phyloP scores from a whole-genome alignment of 768 basidiomycete genomes.

The Fomitopsis serialis region DNA sequence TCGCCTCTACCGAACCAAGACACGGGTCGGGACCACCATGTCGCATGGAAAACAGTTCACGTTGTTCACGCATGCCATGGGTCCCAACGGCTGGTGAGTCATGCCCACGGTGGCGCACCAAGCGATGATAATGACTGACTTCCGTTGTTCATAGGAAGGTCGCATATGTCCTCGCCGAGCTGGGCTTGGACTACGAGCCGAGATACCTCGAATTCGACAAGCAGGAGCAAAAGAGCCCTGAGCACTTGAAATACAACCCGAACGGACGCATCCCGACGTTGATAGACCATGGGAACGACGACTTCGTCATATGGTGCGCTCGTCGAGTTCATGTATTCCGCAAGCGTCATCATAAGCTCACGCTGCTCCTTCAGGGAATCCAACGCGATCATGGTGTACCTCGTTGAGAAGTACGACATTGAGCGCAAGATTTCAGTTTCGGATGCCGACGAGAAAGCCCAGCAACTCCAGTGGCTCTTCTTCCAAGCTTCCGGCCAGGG shows the following conservation, averaged over 20 bases:
- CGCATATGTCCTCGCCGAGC: slow-evolving; percentile 20
- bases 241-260: slow-evolving; percentile 23
- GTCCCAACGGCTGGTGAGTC: slow-evolving; percentile 21
- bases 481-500: slow-evolving; percentile 30
- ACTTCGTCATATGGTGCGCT: slow-evolving; percentile 24
- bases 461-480: slow-evolving; percentile 37
- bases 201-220: slow-evolving; percentile 22
- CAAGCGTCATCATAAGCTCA: background rate
- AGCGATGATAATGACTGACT: background rate
- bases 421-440: slow-evolving; percentile 27
- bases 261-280: slow-evolving; percentile 34
- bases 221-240: slow-evolving; percentile 21
- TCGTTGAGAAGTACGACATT: slow-evolving; percentile 39
- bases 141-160: slow-evolving; percentile 17
- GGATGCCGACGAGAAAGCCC: slow-evolving; percentile 9
- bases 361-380: slow-evolving; percentile 21
- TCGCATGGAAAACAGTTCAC: slow-evolving; percentile 27
- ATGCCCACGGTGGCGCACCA: background rate
- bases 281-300: slow-evolving; percentile 26
- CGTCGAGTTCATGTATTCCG: background rate
- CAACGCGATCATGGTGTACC: slow-evolving; percentile 37
- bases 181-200: slow-evolving; percentile 22
- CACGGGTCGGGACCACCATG: too few species aligned
- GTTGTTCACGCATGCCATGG: slow-evolving; percentile 18
- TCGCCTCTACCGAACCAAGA: too few species aligned